A percentile compares a stretch with the other conserved stretches of the same genome.
Conservation (phyloP, 208 protist genomes). For the Leishmania turanica region DNA sequence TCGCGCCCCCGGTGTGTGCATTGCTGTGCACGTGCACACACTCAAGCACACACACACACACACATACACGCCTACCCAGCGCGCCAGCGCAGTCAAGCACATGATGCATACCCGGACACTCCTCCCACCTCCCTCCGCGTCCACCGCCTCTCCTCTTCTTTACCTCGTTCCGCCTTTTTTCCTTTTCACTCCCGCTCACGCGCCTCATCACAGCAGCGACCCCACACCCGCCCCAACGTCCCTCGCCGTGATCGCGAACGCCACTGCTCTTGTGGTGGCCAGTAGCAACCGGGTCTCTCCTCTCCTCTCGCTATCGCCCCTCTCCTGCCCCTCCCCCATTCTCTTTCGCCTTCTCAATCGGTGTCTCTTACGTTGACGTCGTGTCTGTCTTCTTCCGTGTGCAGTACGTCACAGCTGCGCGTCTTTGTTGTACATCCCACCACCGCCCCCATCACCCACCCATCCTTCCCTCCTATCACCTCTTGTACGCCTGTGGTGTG, state of each 20-base stretch:
- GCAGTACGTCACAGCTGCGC: neutral
- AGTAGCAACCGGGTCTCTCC: neutral
- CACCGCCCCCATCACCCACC: neutral
- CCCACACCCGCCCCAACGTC: neutral
- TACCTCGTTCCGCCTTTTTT: neutral
- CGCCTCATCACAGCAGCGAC: neutral
- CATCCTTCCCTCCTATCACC: neutral
- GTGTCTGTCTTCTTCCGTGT: neutral
- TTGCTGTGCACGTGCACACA: neutral
- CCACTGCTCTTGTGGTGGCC: neutral
- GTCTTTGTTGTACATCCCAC: neutral
- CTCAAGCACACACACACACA: neutral
- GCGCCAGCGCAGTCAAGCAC: neutral
- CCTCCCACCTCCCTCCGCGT: neutral
- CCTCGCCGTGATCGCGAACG: neutral
- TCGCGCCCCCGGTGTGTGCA: neutral
- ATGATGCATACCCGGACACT: neutral
- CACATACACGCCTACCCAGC: neutral
- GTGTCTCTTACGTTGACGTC: neutral
- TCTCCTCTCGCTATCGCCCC: neutral
- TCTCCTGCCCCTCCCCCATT: neutral
- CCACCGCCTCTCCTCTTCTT: neutral
- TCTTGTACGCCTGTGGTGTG: no score
- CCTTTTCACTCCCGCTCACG: neutral
- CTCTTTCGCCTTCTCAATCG: neutral